Conservation (phyloP, 495 filamentous ascomycete genomes). For the Clavariopsis aquatica region DNA sequence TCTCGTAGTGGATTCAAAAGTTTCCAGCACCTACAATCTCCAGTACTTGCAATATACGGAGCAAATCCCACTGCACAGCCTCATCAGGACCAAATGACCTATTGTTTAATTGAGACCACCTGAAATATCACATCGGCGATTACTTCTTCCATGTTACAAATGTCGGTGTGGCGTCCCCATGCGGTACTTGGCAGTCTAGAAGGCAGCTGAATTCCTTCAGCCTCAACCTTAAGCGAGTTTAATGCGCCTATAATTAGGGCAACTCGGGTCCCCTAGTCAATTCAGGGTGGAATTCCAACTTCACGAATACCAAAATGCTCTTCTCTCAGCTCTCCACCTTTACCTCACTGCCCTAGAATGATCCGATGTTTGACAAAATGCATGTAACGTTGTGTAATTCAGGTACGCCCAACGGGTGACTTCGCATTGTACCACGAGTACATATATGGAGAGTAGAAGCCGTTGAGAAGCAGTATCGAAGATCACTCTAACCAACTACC, state of each 20-base stretch:
- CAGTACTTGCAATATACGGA: too few relatives aligned
- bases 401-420: background rate
- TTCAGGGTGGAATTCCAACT: background rate
- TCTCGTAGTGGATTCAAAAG: too few relatives aligned
- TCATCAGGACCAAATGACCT: too few relatives aligned
- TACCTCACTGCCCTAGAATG: background rate
- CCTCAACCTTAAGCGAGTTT: background rate
- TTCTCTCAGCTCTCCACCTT: background rate
- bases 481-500: background rate
- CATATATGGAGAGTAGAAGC: background rate
- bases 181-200: background rate
- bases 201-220: background rate
- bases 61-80: too few relatives aligned
- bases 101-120: too few relatives aligned
- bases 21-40: too few relatives aligned
- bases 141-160: constrained; percentile 2
- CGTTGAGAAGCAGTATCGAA: background rate
- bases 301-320: background rate
- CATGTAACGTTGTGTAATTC: background rate
- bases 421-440: background rate
- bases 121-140: background rate
- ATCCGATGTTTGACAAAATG: background rate
- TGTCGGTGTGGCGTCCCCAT: background rate
- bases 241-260: background rate
- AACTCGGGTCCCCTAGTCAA: background rate